Conservation (phyloP, 768 basidiomycete genomes). For the Tremella yokohamensis region DNA sequence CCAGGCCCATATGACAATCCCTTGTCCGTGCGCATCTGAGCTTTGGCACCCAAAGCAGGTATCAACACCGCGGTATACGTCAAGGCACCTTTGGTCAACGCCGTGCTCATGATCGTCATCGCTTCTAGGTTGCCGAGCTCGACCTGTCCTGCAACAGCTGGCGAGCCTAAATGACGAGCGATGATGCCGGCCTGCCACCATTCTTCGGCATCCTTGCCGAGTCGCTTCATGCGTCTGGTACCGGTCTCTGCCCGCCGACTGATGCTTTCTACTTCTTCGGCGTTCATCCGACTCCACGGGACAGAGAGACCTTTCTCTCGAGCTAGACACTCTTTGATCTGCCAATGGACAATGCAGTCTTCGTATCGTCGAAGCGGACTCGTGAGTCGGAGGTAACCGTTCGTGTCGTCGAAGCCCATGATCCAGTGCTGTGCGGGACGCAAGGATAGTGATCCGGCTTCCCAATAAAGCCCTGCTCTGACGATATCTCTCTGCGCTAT, state of each 20-base stretch:
- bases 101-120: no score
- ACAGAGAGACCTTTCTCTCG: slow-evolving; percentile 4
- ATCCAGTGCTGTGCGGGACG: slow-evolving; percentile 62
- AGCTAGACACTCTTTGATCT: slow-evolving; percentile 71
- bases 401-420: slow-evolving; percentile 61
- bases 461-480: slow-evolving; percentile 44
- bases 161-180: no score
- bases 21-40: no score
- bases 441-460: neutral
- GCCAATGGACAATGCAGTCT: slow-evolving; percentile 86
- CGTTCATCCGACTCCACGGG: slow-evolving; percentile 3
- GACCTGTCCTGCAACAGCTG: no score
- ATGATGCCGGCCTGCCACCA: slow-evolving; percentile 25
- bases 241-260: slow-evolving; percentile 15
- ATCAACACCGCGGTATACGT: no score
- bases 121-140: no score
- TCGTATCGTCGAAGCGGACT: slow-evolving; percentile 80
- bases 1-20: no score
- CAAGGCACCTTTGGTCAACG: no score
- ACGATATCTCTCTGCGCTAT: slow-evolving; percentile 50
- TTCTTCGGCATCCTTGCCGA: slow-evolving; percentile 12
- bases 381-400: slow-evolving; percentile 78
- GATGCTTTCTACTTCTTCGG: slow-evolving; percentile 19
- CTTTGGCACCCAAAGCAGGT: no score
- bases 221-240: slow-evolving; percentile 11